Evolutionary conservation across 1,139 yeast species (phyloP).

Genomic region (Hanseniaspora sp.): DNA sequence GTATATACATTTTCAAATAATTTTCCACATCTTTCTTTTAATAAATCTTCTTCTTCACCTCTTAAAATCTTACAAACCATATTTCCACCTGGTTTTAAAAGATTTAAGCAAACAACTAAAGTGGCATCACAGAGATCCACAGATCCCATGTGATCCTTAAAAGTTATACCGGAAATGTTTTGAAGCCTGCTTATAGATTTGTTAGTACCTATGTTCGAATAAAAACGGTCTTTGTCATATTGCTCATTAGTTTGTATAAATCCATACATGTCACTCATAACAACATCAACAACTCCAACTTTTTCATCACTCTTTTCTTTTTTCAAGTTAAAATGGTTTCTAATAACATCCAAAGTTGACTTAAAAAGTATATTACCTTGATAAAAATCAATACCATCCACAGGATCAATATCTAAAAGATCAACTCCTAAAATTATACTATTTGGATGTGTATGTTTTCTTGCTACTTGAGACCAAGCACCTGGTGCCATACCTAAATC

Average conservation of each 20-base stretch:
- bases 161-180: constrained; percentile 53
- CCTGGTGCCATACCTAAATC: constrained; percentile 96
- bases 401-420: constrained; percentile 65
- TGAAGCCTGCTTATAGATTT: constrained; percentile 69
- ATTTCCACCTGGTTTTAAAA: constrained; percentile 57
- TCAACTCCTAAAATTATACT: constrained; percentile 81
- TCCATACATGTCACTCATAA: constrained; percentile 78
- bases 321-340: constrained; percentile 23
- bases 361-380: constrained; percentile 79
- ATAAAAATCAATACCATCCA: constrained; percentile 62
- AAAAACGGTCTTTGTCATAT: constrained; percentile 32
- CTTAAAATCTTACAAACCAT: constrained; percentile 63
- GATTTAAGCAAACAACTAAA: constrained; percentile 56
- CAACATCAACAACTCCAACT: constrained; percentile 44
- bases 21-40: constrained; percentile 45
- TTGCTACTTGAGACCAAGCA: constrained; percentile 83
- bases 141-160: constrained; percentile 47
- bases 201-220: constrained; percentile 63
- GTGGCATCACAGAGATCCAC: constrained; percentile 89
- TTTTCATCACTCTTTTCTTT: constrained; percentile 11
- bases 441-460: constrained; percentile 41
- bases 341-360: constrained; percentile 33
- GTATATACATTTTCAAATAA: constrained; percentile 51
- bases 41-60: constrained; percentile 54
- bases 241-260: constrained; percentile 50